Conservation (phyloP, 208 protist genomes). For the Wallacemonas sp. region DNA sequence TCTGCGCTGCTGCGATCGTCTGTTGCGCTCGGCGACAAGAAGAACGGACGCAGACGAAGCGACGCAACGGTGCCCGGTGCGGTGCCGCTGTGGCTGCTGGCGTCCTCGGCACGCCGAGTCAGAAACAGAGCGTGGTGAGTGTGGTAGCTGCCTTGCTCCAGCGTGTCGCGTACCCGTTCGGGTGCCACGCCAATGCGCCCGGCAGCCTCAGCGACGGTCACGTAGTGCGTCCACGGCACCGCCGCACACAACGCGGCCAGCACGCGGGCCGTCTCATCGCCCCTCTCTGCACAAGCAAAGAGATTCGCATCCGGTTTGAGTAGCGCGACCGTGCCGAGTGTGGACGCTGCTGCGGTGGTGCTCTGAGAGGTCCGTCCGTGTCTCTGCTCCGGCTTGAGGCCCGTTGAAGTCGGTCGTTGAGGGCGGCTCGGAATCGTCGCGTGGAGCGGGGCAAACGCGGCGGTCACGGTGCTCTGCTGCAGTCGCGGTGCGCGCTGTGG, state of each 20-base stretch:
- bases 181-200: no score
- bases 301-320: no score
- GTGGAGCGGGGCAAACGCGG: constrained; percentile 33
- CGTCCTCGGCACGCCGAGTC: not conserved
- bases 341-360: not conserved
- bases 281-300: no score
- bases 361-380: not conserved
- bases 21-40: constrained; percentile 58
- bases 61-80: not conserved
- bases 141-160: not conserved
- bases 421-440: constrained; percentile 13
- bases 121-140: not conserved
- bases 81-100: no score
- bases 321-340: no score
- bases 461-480: constrained; percentile 24
- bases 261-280: no score
- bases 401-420: not conserved
- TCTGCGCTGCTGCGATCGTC: constrained; percentile 30
- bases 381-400: no score
- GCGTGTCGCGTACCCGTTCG: no score
- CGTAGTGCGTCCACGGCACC: no score
- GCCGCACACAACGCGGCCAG: no score
- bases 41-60: constrained; percentile 73
- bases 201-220: no score
- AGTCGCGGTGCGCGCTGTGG: constrained; percentile 19